Evolutionary conservation across 805 yeast species (phyloP), one percentile per base, ranked within the genome.

Genomic region (Candida patagonica): DNA sequence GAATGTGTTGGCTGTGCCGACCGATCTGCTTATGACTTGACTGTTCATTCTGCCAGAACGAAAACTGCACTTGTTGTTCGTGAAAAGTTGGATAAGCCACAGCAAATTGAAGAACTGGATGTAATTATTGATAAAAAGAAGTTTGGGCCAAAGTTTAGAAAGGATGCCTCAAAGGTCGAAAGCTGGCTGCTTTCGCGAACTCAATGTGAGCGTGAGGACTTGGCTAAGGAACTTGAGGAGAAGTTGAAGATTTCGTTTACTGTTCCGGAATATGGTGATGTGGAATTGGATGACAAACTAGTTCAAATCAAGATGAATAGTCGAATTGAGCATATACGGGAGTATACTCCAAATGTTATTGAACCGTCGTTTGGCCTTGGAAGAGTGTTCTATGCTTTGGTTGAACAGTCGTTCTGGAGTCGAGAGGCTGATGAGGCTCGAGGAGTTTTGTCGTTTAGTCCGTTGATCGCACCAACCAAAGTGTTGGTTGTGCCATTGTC

Each of bases 1-100:
- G 99, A 92, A 70, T 94, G 98, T 78, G 96, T 92, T 61, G 99
- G 99, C 52, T 92, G 97, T 70, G 99, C 99, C 50, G 99, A 92
- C 68, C 79, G 99, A 71, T 84, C 95, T 34, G 99, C 99, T 30
- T 92, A 86, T 61, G 99, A 92, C 68, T 76, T 92, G 63, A 74
- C 89, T 36, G 98, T 94, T 46, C 99, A 92, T 62, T 67, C 96
- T 33, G 92, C 89, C 42, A 83, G 84, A 66, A 92, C 98, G 43
- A 86, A 86, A 65, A 96, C 86, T 68, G 89, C 87, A 66, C 70
- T 92, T 54, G 88, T 87, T 44, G 99, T 92, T 34, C 83, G 97
- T 72, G 82, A 92, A 67, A 74, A 85, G 42, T 74, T 92, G 53
- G 78, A 82, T 30, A 81, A 76, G 61, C 98, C 99, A 45, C 60